Base-by-base conservation (phyloP, 2,329 filamentous ascomycete species). In the Pseudocercospora cruenta region DNA sequence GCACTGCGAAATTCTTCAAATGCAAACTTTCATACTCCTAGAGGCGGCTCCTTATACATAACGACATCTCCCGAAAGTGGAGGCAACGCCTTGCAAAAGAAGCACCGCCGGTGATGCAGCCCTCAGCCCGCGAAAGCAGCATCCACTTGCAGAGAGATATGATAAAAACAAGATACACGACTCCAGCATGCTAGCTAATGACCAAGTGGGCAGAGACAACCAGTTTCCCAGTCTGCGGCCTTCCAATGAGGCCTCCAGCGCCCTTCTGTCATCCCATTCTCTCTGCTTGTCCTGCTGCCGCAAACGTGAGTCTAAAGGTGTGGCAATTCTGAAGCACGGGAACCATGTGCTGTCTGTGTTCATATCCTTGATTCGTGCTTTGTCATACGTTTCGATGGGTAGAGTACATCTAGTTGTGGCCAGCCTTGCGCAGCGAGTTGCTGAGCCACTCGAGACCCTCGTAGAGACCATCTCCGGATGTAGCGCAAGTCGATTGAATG, bases 401-500 rank as follows among this genome's bases (percentile, higher is more conserved):
- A 47, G 24, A 47, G 24, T 10, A 24, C 39, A 60, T 72, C 71
- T 79, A 83, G 75, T 82, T 79, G 80, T 83, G 82, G 71, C 82
- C 82, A 65, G 82, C 81, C 81, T 84, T 84, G 80, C 82, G 82
- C 76, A 84, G 82, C 69, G 82, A 83, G 79, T 83, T 84, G 80
- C 81, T 83, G 78, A 84, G 77, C 82, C 82, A 84, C 75, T 84
- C 94, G 78, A 98, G 92, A 90, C 94, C 94, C 86, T 98, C 94
- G 84, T 98, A 98, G 78, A 98, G 91, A 93, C 94, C 94, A 83
- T 98, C 95, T 88, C 94, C 94, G 74, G 94, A 97, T 75, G 95
- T 98, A 82, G 94, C 94, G 86, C 94, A 98, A 81, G 95, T 98
- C 73, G 94, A 97, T 93, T 98, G 94, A 84, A 98, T 98, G 88